phyloP scores from a whole-genome alignment of 331 rosid genomes.

The Prunus yedoensis region DNA sequence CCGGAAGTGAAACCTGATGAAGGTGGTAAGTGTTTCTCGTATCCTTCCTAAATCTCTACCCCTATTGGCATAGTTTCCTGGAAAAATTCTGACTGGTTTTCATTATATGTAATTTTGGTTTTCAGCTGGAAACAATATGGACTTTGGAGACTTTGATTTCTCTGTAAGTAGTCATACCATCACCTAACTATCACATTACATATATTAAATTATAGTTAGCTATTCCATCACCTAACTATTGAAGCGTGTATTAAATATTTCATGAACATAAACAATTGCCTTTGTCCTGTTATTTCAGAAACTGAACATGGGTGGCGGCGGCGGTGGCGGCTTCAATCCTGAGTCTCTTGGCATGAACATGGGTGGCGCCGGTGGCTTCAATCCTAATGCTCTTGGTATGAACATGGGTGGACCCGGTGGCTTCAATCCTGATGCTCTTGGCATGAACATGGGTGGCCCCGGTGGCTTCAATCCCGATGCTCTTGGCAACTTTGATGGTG shows the following conservation, averaged over 20 bases:
- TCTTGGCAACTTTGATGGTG: slow-evolving; percentile 28
- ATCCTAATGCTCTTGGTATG: neutral
- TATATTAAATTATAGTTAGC: neutral
- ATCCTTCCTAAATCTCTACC: neutral
- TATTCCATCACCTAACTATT: neutral
- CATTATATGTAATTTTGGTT: slow-evolving; percentile 3
- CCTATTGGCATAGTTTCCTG: slow-evolving; percentile 1
- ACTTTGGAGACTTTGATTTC: slow-evolving; percentile 46
- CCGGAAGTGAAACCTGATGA: slow-evolving; percentile 5
- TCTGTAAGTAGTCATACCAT: slow-evolving; percentile 41
- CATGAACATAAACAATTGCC: neutral
- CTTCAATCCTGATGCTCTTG: no score
- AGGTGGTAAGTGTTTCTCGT: slow-evolving; percentile 16
- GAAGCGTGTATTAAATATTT: neutral
- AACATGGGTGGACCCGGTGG: slow-evolving; percentile 28
- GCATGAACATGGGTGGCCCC: slow-evolving; percentile 7
- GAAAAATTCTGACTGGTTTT: slow-evolving; percentile 8
- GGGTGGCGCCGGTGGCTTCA: slow-evolving; percentile 22
- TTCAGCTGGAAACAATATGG: slow-evolving; percentile 50
- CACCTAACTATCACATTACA: neutral
- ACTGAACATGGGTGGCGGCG: slow-evolving; percentile 32
- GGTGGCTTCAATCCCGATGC: slow-evolving; percentile 13
- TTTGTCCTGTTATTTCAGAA: slow-evolving; percentile 16
- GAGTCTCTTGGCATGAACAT: slow-evolving; percentile 18
- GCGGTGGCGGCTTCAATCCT: slow-evolving; percentile 10